phyloP scores from a whole-genome alignment of 192 early-diverging fungal species.

The Entomortierella chlamydospora region DNA sequence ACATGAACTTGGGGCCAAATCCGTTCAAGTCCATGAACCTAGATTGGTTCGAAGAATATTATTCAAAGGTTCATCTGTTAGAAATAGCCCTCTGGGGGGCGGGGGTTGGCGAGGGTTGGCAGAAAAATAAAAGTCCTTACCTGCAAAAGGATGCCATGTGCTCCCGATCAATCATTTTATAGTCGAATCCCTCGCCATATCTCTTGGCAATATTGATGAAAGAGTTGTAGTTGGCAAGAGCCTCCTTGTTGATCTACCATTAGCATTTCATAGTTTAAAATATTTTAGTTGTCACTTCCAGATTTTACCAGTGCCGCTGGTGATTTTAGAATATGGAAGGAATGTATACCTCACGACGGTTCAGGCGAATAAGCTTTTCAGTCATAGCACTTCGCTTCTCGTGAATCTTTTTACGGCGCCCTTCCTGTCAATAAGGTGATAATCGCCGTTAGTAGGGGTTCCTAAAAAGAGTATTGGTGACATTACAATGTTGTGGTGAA shows the following conservation, averaged over 20 bases:
- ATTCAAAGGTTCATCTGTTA: too few relatives aligned
- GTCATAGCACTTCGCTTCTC: constrained; percentile 59
- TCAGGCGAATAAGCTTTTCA: constrained; percentile 55
- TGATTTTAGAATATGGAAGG: too few relatives aligned
- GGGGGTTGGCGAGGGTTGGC: not conserved
- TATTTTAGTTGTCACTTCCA: too few relatives aligned
- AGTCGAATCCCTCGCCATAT: constrained; percentile 59
- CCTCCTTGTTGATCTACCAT: constrained; percentile 57
- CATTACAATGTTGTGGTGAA: not conserved
- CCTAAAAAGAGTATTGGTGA: not conserved
- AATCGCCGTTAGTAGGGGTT: not conserved
- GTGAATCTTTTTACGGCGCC: constrained; percentile 58
- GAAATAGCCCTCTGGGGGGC: too few relatives aligned
- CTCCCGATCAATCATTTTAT: constrained; percentile 56
- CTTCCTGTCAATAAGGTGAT: constrained; percentile 33
- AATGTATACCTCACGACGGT: constrained; percentile 41
- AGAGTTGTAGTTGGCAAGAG: constrained; percentile 50
- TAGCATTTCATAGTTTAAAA: too few relatives aligned
- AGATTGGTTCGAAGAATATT: not conserved
- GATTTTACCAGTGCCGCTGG: too few relatives aligned
- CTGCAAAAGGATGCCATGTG: constrained; percentile 62
- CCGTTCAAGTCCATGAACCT: constrained; percentile 65
- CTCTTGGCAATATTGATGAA: constrained; percentile 55
- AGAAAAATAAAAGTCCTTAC: constrained; percentile 21
- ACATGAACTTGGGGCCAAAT: constrained; percentile 60